A percentile compares a stretch with the other conserved stretches of the same genome.
Conservation (phyloP, 2,329 filamentous ascomycete genomes). For the Ophiocordyceps camponoti-leonardi region DNA sequence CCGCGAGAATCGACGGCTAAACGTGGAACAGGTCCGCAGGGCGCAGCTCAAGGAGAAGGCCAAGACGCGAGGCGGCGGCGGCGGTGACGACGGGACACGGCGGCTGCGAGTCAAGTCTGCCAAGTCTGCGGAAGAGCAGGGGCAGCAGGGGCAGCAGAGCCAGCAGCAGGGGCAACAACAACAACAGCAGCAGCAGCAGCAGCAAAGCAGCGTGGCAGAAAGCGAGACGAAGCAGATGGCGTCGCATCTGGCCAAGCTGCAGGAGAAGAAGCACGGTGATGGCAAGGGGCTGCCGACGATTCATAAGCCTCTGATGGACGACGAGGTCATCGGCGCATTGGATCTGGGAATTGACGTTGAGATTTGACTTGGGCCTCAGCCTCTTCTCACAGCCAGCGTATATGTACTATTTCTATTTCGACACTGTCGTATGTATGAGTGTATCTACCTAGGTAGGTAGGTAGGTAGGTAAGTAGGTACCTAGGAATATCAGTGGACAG, state of each 20-base stretch:
- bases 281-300: slow-evolving; percentile 49
- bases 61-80: slow-evolving; percentile 42
- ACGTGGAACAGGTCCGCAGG: slow-evolving; percentile 78
- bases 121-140: slow-evolving; percentile 46
- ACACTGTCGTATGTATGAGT: no score
- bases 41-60: slow-evolving; percentile 71
- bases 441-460: no score
- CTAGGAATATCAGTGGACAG: no score
- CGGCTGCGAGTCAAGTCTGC: slow-evolving; percentile 44
- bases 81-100: slow-evolving; percentile 39
- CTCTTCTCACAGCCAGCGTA: no score
- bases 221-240: slow-evolving; percentile 25
- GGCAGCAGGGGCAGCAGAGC: slow-evolving; percentile 24
- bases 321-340: slow-evolving; percentile 79
- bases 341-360: slow-evolving; percentile 89
- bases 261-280: slow-evolving; percentile 33
- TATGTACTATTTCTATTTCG: no score
- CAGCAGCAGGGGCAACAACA: slow-evolving; percentile 26
- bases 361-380: slow-evolving; percentile 37
- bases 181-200: slow-evolving; percentile 24
- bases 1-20: slow-evolving; percentile 64
- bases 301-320: slow-evolving; percentile 69
- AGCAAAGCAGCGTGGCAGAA: slow-evolving; percentile 22
- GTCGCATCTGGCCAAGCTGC: slow-evolving; percentile 35
- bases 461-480: no score